Evolutionary conservation across 805 yeast genomes (phyloP), one percentile per base, ranked within the genome.

Genomic region (Saccharomycopsis javanensis): DNA sequence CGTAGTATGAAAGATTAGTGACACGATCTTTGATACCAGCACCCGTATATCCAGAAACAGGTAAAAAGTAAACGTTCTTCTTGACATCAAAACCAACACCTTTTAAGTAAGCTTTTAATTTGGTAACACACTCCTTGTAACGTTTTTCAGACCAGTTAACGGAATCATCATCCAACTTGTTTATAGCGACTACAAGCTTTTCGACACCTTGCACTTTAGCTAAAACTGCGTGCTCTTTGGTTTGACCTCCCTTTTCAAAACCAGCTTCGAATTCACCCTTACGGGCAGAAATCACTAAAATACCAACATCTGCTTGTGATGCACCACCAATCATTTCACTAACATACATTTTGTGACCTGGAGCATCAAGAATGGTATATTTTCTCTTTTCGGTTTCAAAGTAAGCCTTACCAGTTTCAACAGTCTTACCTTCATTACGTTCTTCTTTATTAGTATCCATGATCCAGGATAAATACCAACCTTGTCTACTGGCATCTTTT

Each of bases 301-400:
- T 82, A 75, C 99, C 99, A 58, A 92, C 94, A 75, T 94, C 99
- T 35, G 99, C 99, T 77, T 94, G 99, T 51, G 98, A 91, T 18
- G 99, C 99, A 73, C 99, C 99, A 67, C 98, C 98, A 78, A 94
- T 94, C 99, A 94, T 94, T 72, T 90, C 96, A 57, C 97, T 89
- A 62, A 94, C 97, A 70, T 94, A 94, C 89, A 94, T 86, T 77
- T 94, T 94, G 79, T 94, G 99, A 55, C 99, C 99, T 63, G 99
- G 99, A 7, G 99, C 99, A 73, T 94, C 99, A 71, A 94, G 82
- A 65, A 94, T 90, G 50, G 99, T 92, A 77, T 94, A 94, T 73
- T 98, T 85, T 77, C 99, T 86, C 77, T 88, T 90, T 31, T 91
- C 98, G 59, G 99, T 94, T 78, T 94, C 99, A 67, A 94, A 94